phyloP scores from a whole-genome alignment of 495 filamentous ascomycete genomes.

The Penicillium cosmopolitanum region DNA sequence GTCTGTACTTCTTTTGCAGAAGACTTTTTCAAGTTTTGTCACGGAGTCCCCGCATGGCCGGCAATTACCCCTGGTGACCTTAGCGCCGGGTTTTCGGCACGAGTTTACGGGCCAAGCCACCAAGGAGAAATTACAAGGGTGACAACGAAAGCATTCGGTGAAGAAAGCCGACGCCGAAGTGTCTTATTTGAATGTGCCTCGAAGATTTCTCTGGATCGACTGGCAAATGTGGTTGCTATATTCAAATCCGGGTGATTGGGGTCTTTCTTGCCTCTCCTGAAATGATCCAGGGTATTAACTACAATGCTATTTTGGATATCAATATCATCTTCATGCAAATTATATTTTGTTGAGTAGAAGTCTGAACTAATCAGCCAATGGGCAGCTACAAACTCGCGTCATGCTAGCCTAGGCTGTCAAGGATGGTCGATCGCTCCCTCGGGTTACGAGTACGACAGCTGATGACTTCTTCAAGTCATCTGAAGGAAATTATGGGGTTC shows the following conservation, averaged over 20 bases:
- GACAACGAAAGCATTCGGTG: slow-evolving; percentile 24
- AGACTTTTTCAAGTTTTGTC: slow-evolving; percentile 49
- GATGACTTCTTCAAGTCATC: no score
- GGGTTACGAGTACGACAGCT: no score
- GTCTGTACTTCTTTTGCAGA: slow-evolving; percentile 41
- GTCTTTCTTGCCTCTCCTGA: not conserved
- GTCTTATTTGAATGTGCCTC: slow-evolving; percentile 26
- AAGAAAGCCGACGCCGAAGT: slow-evolving; percentile 27
- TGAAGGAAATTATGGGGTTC: not conserved
- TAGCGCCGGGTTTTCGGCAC: slow-evolving; percentile 24
- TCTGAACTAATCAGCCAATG: no score
- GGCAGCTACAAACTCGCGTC: no score
- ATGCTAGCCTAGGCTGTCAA: no score
- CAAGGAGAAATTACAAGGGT: slow-evolving; percentile 8
- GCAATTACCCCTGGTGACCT: slow-evolving; percentile 22
- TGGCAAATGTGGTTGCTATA: slow-evolving; percentile 24
- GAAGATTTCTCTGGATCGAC: slow-evolving; percentile 28
- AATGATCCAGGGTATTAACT: no score
- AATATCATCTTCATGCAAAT: no score
- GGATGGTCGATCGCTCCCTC: no score
- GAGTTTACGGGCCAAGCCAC: slow-evolving; percentile 34
- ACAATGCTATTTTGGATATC: no score
- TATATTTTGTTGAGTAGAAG: no score
- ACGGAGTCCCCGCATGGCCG: slow-evolving; percentile 44
- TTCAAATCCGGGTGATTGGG: not conserved